phyloP scores from a whole-genome alignment of 805 yeast genomes.

The Isabelozyma pseudorhagii region DNA sequence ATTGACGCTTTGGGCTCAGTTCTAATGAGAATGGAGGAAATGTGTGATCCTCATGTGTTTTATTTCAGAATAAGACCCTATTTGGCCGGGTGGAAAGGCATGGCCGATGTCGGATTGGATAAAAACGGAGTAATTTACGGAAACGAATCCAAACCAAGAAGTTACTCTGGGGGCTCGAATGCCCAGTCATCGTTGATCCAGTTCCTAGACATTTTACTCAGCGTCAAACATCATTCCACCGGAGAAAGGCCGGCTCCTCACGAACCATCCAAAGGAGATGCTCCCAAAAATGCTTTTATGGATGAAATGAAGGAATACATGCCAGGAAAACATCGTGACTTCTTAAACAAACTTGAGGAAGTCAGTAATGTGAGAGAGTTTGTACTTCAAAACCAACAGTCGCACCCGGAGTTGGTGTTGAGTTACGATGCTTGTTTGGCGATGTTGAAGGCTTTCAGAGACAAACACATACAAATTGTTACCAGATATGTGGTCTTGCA shows the following conservation, averaged over 20 bases:
- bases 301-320: constrained; percentile 82
- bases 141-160: constrained; percentile 49
- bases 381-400: constrained; percentile 43
- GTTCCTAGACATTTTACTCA: constrained; percentile 72
- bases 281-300: constrained; percentile 51
- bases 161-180: constrained; percentile 85
- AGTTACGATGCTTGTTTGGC: constrained; percentile 89
- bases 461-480: constrained; percentile 90
- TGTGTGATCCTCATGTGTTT: constrained; percentile 92
- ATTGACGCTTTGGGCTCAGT: constrained; percentile 73
- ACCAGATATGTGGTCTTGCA: constrained; percentile 82
- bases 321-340: constrained; percentile 85
- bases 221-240: constrained; percentile 75
- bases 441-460: constrained; percentile 83
- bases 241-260: constrained; percentile 50
- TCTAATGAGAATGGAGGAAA: constrained; percentile 80
- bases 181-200: constrained; percentile 92
- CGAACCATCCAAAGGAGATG: constrained; percentile 1
- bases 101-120: constrained; percentile 77
- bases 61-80: constrained; percentile 84
- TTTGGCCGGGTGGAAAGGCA: constrained; percentile 91
- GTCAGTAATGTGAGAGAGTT: constrained; percentile 62
- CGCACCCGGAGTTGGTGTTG: constrained; percentile 54
- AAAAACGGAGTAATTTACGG: constrained; percentile 77
- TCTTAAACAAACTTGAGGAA: constrained; percentile 57